Percentiles rank a stretch among this genome's conserved stretches.
phyloP scores from a whole-genome alignment of 306 rosid genomes.

The Acacia crassicarpa region DNA sequence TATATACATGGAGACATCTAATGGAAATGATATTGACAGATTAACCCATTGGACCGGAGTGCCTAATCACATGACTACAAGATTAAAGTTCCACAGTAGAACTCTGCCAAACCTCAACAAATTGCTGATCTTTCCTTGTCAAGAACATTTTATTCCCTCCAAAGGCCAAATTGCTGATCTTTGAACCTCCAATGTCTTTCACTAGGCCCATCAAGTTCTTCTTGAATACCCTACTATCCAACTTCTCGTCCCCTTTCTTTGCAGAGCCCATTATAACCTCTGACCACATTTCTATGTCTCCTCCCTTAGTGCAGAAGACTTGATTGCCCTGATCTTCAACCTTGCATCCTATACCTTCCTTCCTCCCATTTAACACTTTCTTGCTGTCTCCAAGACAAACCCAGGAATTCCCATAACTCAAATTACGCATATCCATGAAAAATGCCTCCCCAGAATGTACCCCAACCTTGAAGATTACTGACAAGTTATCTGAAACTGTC shows the following conservation, averaged over 20 bases:
- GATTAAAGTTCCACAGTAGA: slow-evolving; percentile 56
- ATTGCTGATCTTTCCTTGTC: slow-evolving; percentile 72
- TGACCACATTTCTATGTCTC: slow-evolving; percentile 78
- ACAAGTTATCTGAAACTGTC: slow-evolving; percentile 59
- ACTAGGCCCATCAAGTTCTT: slow-evolving; percentile 79
- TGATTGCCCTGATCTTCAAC: slow-evolving; percentile 80
- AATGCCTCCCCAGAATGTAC: slow-evolving; percentile 71
- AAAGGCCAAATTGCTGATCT: slow-evolving; percentile 61
- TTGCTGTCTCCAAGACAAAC: slow-evolving; percentile 66
- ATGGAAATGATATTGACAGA: neutral
- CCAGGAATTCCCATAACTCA: slow-evolving; percentile 65
- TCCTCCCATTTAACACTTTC: slow-evolving; percentile 61
- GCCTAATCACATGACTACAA: neutral
- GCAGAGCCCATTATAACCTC: slow-evolving; percentile 60
- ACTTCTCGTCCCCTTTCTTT: slow-evolving; percentile 24
- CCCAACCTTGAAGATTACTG: slow-evolving; percentile 79
- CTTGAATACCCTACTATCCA: slow-evolving; percentile 59
- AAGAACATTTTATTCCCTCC: slow-evolving; percentile 94
- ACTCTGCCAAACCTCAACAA: slow-evolving; percentile 95
- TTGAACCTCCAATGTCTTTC: slow-evolving; percentile 74
- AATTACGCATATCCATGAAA: slow-evolving; percentile 64
- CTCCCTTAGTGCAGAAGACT: slow-evolving; percentile 77
- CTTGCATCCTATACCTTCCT: slow-evolving; percentile 80
- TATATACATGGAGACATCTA: neutral
- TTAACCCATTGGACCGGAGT: neutral